These are phyloP conservation scores for Lactarius pseudohatsudake DNA, from an alignment of 768 basidiomycete species.

Conservation along the genomic window DNA sequence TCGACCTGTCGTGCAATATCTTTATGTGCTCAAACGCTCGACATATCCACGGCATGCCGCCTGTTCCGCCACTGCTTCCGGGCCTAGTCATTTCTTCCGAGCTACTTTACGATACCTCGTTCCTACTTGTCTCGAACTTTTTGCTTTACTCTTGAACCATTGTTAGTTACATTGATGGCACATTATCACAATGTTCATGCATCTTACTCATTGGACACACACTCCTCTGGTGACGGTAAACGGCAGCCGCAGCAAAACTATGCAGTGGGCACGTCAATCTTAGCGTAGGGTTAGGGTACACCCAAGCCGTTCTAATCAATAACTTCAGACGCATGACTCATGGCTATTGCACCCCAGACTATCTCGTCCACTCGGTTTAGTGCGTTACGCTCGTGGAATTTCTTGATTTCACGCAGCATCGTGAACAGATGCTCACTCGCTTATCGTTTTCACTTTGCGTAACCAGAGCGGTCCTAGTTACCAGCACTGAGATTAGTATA, in stretches of 20 bases:
- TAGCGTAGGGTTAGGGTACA: too few species aligned
- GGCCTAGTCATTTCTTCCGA: conserved; percentile 6
- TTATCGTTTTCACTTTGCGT: conserved; percentile 28
- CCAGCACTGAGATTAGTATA: conserved; percentile 1
- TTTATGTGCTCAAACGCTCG: conserved; percentile 13
- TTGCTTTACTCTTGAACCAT: conserved; percentile 5
- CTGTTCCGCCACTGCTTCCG: conserved; percentile 3
- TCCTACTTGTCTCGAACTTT: not conserved
- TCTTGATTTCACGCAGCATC: too few species aligned
- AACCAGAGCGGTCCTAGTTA: conserved; percentile 36
- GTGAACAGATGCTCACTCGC: not conserved
- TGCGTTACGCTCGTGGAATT: too few species aligned
- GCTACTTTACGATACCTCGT: conserved; percentile 19
- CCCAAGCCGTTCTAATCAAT: too few species aligned
- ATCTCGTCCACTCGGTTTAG: too few species aligned
- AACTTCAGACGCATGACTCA: too few species aligned
- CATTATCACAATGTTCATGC: conserved; percentile 11
- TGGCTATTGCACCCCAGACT: too few species aligned
- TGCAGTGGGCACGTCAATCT: too few species aligned
- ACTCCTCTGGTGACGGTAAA: not conserved
- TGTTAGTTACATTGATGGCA: conserved; percentile 4
- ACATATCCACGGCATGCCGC: not conserved
- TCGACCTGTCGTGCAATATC: not conserved
- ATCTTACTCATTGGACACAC: conserved; percentile 6
- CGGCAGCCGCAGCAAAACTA: not conserved